phyloP scores from a whole-genome alignment of 179 eudicot species.

The Beta lomatogona region DNA sequence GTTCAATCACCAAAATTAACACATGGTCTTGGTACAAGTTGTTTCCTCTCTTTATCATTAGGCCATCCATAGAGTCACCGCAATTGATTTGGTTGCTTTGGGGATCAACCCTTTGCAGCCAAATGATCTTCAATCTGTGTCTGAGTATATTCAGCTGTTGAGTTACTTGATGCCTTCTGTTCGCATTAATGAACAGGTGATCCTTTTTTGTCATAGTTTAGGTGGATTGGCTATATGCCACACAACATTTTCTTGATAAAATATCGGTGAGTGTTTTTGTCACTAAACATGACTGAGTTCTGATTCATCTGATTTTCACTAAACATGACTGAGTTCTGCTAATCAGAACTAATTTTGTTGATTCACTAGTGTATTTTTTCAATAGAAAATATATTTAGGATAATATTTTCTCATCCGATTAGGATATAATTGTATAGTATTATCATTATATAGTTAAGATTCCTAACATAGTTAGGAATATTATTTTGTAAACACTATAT shows the following conservation, averaged over 20 bases:
- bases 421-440: no score
- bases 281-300: neutral
- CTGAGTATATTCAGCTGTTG: conserved; percentile 26
- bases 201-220: conserved; percentile 32
- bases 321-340: no score
- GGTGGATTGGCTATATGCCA: conserved; percentile 24
- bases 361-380: no score
- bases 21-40: conserved; percentile 38
- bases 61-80: conserved; percentile 16
- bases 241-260: conserved; percentile 30
- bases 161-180: conserved; percentile 22
- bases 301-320: no score
- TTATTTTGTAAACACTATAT: no score
- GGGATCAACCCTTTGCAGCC: conserved; percentile 21
- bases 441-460: no score
- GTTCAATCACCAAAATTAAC: no score
- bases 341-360: no score
- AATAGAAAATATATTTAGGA: no score
- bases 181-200: conserved; percentile 18
- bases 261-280: conserved; percentile 28
- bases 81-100: conserved; percentile 27
- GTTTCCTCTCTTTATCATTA: conserved; percentile 17
- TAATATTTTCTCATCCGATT: no score
- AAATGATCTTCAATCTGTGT: conserved; percentile 7
- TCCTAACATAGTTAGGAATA: no score